Evolutionary conservation across 2,329 filamentous ascomycete genomes (phyloP), one percentile per base, ranked within the genome.

Genomic region (Epichloe hybrida): DNA sequence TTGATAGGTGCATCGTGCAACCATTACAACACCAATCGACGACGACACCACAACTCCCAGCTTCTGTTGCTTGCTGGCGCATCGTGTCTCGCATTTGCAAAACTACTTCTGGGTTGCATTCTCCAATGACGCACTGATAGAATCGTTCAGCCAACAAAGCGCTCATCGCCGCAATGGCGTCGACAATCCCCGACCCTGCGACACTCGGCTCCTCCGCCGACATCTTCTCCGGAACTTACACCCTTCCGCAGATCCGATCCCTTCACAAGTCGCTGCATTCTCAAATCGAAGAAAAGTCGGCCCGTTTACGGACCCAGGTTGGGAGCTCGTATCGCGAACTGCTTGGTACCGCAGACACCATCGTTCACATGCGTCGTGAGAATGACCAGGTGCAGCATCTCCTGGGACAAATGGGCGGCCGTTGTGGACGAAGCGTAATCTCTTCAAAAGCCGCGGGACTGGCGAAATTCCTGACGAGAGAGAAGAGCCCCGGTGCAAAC

Each of bases 281-380:
- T 9, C 72, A 76, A 56, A 74, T 81, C 57, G 80, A 83, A 55
- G 80, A 83, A 62, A 81, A 81, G 59, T 73, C 78, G 36, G 71
- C 70, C 47, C 79, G 79, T 35, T 71, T 84, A 60, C 79, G 80
- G 58, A 80, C 75, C 17, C 77, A 81, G 62, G 80, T 84, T 54
- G 80, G 80, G 57, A 74, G 71, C 52, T 81, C 77, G 61, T 97
- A 97, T 68, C 86, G 91, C 58, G 88, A 93, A 60, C 80, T 97
- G 8, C 80, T 97, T 27, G 87, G 87, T 49, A 96, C 91, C 0
- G 91, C 91, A 50, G 90, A 96, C 68, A 83, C 83, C n/a, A 97
- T 97, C 57, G 85, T 96, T 50, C 78, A 83, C 54, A 95, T 97
- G 88, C 85, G 88, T 57, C 69, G 69, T 38, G 82, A 91, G 62